phyloP scores from a whole-genome alignment of 1,284 basidiomycete genomes.

The Phaffia rhodozyma region DNA sequence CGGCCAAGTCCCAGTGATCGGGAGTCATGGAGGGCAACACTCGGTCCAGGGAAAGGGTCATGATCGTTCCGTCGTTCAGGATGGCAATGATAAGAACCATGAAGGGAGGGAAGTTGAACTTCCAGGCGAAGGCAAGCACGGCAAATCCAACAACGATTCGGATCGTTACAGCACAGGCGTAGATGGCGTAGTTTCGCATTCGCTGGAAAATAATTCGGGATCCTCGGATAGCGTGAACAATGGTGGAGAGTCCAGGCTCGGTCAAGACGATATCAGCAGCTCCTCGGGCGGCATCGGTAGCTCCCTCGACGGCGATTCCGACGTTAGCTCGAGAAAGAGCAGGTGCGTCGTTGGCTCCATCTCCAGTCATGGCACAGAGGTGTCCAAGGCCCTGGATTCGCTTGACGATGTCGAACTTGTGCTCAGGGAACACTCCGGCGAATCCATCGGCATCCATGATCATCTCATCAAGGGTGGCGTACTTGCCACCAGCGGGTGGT shows the following conservation, averaged over 20 bases:
- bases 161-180: conserved; percentile 68
- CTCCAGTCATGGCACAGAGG: conserved; percentile 85
- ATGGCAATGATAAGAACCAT: conserved; percentile 97
- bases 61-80: conserved; percentile 96
- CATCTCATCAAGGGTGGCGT: conserved; percentile 79
- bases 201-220: conserved; percentile 95
- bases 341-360: conserved; percentile 93
- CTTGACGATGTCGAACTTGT: conserved; percentile 89
- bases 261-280: conserved; percentile 91
- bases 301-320: conserved; percentile 94
- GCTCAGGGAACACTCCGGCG: conserved; percentile 92
- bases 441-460: conserved; percentile 54
- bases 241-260: conserved; percentile 90
- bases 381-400: conserved; percentile 82
- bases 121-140: conserved; percentile 87
- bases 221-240: conserved; percentile 89
- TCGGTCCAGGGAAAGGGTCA: conserved; percentile 95
- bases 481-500: conserved; percentile 61
- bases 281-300: conserved; percentile 87
- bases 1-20: conserved; percentile 89
- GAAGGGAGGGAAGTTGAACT: conserved; percentile 97
- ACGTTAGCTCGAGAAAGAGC: conserved; percentile 88
- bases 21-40: conserved; percentile 83
- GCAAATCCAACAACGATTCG: conserved; percentile 98
- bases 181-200: conserved; percentile 91